Evolutionary conservation across 257 asterid species (phyloP).

Genomic region (Solanum ossicruentum): DNA sequence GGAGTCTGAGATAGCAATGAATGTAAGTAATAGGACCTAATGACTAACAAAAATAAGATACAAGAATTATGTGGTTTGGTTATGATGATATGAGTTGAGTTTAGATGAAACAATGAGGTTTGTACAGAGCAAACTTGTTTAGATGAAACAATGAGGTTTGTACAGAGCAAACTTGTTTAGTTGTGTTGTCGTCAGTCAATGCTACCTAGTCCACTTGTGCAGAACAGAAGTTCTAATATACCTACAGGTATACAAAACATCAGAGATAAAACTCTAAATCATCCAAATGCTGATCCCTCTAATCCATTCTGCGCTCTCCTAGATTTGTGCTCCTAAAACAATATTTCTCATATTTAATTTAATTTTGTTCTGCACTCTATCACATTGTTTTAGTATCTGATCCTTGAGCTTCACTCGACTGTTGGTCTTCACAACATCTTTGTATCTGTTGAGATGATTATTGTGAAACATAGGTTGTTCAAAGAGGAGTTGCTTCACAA

Average conservation of each 20-base stretch:
- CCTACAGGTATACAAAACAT: background rate
- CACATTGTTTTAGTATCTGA: background rate
- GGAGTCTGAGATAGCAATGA: background rate
- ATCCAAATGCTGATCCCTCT: background rate
- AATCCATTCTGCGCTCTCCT: background rate
- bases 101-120: background rate
- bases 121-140: background rate
- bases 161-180: background rate
- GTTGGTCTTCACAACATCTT: background rate
- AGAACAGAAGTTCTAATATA: background rate
- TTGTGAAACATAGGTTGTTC: background rate
- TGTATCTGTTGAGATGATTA: background rate
- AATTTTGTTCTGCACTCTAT: background rate
- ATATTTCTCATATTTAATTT: background rate
- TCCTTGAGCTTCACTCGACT: background rate
- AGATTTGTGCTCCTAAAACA: background rate
- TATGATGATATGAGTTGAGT: background rate
- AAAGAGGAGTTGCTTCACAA: background rate
- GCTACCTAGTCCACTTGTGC: background rate
- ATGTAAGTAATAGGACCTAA: background rate
- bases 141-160: background rate
- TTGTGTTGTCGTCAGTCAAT: background rate
- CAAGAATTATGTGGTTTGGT: background rate
- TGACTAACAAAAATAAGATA: background rate
- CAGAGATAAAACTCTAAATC: background rate